Base-by-base conservation (phyloP, 306 rosid species). In the Rosa multiflora region DNA sequence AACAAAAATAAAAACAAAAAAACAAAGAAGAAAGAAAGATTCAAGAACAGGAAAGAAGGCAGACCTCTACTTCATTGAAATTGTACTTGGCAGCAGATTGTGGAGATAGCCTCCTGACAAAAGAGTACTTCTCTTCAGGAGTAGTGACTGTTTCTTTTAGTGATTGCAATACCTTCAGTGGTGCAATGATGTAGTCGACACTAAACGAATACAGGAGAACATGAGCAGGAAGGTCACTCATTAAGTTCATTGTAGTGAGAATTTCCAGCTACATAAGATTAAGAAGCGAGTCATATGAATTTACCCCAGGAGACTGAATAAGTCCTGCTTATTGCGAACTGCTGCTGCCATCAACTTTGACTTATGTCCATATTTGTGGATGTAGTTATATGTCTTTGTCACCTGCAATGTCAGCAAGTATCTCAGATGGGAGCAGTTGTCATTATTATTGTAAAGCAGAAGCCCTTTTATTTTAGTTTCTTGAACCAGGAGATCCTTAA, bases 311-410 rank as follows among this genome's bases (percentile, higher is more conserved):
- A 92, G 99, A 85, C 96, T 91, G 85, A 91, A 92, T 46, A 95
- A 79, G 78, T 95, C 99, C 86, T 95, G 99, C 86, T 95, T 92
- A 81, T 95, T 95, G 79, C 99, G 93, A 76, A 95, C 97, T 37
- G 98, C 99, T 39, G 97, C 98, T n/a, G 99, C 99, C 97, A 95
- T 95, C 91, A 95, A 81, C 90, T 92, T 95, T 69, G 99, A 95
- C 85, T 86, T 95, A 42, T 88, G 91, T 76, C 97, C 94, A 85
- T 92, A 83, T 81, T 92, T 92, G 97, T 92, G 97, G 79, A 95
- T 95, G 86, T 92, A 95, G 83, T 90, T 92, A 85, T 95, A 92
- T 52, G 98, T 86, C 87, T 95, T 95, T 76, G 94, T 84, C 86
- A 82, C 94, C 99, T 95, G 88, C 76, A 85, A 82, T 37, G 48